Conservation (phyloP, 2,329 filamentous ascomycete species). For the Stemphylium vesicarium region DNA sequence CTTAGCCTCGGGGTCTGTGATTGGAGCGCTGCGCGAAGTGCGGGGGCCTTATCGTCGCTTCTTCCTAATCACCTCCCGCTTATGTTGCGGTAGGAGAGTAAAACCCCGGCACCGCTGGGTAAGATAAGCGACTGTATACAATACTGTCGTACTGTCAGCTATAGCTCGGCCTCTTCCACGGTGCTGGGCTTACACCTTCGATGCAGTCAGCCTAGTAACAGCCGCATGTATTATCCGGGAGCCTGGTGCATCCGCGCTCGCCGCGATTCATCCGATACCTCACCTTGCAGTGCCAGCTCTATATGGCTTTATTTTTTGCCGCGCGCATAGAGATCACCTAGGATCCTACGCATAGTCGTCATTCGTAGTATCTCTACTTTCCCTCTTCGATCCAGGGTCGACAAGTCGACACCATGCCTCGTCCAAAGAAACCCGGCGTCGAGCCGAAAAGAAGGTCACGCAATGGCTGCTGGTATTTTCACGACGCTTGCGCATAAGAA, state of each 20-base stretch:
- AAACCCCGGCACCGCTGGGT: neutral
- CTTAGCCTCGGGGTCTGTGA: constrained; percentile 8
- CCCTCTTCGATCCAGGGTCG: neutral
- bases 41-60: constrained; percentile 19
- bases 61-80: constrained; percentile 1
- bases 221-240: constrained; percentile 8
- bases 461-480: constrained; percentile 69
- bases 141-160: neutral
- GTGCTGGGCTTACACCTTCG: constrained; percentile 13
- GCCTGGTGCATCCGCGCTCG: constrained; percentile 8
- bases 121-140: neutral
- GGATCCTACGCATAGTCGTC: constrained; percentile 1
- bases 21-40: constrained; percentile 18
- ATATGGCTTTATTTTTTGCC: neutral
- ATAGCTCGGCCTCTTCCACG: constrained; percentile 15
- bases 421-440: constrained; percentile 68
- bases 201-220: constrained; percentile 3
- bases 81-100: neutral
- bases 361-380: neutral
- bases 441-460: constrained; percentile 72
- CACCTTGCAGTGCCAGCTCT: constrained; percentile 10
- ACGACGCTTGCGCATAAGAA: neutral
- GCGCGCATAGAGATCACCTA: neutral
- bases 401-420: constrained; percentile 59
- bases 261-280: neutral